Percentiles rank a stretch among this genome's conserved stretches.
Conservation (phyloP, 805 yeast genomes). For the Saccharomycopsis guyanensis region DNA sequence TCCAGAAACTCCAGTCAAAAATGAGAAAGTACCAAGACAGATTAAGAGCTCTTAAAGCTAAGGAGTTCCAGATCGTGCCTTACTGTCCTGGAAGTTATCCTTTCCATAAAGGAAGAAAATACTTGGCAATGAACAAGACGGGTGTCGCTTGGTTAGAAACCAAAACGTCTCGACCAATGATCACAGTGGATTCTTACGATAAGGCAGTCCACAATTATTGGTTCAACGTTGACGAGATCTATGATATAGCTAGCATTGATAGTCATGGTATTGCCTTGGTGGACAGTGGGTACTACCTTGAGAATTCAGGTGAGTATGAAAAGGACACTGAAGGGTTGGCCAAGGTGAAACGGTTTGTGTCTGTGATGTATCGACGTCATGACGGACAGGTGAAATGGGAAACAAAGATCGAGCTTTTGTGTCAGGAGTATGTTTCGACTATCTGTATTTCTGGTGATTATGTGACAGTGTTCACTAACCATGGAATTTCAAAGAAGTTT, state of each 20-base stretch:
- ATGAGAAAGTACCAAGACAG: slow-evolving; percentile 6
- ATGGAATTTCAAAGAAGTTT: slow-evolving; percentile 10
- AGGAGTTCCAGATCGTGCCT: slow-evolving; percentile 13
- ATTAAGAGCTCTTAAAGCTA: background rate
- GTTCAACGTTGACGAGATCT: slow-evolving; percentile 16
- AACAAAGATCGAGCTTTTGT: slow-evolving; percentile 8
- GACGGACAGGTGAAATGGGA: slow-evolving; percentile 1
- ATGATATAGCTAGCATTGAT: slow-evolving; percentile 16
- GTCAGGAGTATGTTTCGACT: slow-evolving; percentile 11
- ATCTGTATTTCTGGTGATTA: background rate
- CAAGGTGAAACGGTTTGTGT: slow-evolving; percentile 8
- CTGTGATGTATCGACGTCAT: slow-evolving; percentile 8
- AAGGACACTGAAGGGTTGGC: slow-evolving; percentile 1
- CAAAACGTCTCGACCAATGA: slow-evolving; percentile 18
- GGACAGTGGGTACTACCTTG: slow-evolving; percentile 14
- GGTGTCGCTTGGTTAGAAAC: slow-evolving; percentile 21
- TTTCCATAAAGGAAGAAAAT: slow-evolving; percentile 19
- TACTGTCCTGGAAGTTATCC: slow-evolving; percentile 18
- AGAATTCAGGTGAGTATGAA: slow-evolving; percentile 6
- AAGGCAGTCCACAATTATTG: slow-evolving; percentile 8
- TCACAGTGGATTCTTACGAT: slow-evolving; percentile 17
- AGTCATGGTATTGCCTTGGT: slow-evolving; percentile 13
- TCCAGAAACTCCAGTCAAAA: background rate
- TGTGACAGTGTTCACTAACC: slow-evolving; percentile 8
- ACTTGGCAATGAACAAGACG: slow-evolving; percentile 15